Conservation (phyloP, 2,329 filamentous ascomycete genomes). For the Fusarium ramigenum region DNA sequence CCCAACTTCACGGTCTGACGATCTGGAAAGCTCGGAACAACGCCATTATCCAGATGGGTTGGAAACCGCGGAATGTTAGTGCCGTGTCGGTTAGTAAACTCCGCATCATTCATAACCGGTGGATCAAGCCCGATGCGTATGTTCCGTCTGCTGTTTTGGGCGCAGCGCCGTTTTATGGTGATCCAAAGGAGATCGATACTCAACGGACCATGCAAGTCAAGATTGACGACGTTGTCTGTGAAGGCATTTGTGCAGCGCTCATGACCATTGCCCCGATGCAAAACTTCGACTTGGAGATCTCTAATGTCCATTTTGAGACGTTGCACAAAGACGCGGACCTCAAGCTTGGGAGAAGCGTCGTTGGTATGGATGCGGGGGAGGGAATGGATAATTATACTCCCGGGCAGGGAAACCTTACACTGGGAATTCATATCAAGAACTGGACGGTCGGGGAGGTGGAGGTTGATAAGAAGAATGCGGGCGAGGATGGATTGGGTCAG, state of each 20-base stretch:
- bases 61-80: neutral
- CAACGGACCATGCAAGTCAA: neutral
- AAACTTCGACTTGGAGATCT: neutral
- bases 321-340: neutral
- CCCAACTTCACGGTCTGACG: neutral
- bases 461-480: neutral
- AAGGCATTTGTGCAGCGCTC: neutral
- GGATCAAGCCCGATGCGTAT: neutral
- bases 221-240: neutral
- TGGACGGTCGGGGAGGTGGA: neutral
- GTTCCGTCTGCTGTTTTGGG: neutral
- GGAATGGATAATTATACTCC: neutral
- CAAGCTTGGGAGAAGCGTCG: neutral
- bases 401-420: neutral
- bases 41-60: neutral
- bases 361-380: neutral
- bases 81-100: neutral
- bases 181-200: neutral
- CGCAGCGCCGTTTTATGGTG: neutral
- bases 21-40: neutral
- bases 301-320: neutral
- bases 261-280: neutral
- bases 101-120: neutral
- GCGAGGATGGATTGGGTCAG: neutral
- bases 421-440: neutral